phyloP scores from a whole-genome alignment of 768 basidiomycete species.

The Mycena polygramma region DNA sequence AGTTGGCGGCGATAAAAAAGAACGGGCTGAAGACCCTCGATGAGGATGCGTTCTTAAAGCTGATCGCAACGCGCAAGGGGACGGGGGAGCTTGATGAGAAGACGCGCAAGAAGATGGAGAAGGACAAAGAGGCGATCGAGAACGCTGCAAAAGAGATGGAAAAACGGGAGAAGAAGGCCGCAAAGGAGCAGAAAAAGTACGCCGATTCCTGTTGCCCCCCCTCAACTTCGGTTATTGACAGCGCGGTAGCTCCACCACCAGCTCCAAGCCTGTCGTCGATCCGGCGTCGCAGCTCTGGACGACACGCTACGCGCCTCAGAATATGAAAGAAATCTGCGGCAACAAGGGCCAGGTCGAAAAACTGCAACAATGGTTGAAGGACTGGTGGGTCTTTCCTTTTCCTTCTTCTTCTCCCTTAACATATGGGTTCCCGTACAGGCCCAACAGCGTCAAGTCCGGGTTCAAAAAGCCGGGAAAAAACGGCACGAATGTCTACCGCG shows the following conservation, averaged over 20 bases:
- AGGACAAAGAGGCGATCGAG: constrained; percentile 83
- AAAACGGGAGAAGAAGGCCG: constrained; percentile 72
- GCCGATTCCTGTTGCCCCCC: constrained; percentile 1
- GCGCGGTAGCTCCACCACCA: constrained; percentile 22
- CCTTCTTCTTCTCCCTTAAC: not conserved
- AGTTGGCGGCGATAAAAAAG: constrained; percentile 89
- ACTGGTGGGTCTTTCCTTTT: constrained; percentile 74
- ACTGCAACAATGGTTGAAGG: constrained; percentile 85
- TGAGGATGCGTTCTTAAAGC: constrained; percentile 89
- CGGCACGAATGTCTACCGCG: constrained; percentile 88
- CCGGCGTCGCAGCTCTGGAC: constrained; percentile 89
- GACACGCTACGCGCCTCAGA: constrained; percentile 91
- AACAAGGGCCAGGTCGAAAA: constrained; percentile 95
- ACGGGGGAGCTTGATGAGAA: constrained; percentile 78
- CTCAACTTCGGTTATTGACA: not conserved
- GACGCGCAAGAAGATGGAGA: constrained; percentile 82
- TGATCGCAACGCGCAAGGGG: constrained; percentile 82
- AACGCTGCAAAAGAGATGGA: constrained; percentile 85
- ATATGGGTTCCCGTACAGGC: constrained; percentile 60
- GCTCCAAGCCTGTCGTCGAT: constrained; percentile 55
- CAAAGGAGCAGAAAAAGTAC: constrained; percentile 45
- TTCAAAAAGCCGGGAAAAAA: constrained; percentile 97
- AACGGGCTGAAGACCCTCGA: constrained; percentile 79
- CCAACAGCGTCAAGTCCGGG: constrained; percentile 73
- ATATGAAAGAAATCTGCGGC: constrained; percentile 92